Evolutionary conservation across 768 basidiomycete species (phyloP), one percentile per base, ranked within the genome.

Genomic region (Exidia glandulosa): DNA sequence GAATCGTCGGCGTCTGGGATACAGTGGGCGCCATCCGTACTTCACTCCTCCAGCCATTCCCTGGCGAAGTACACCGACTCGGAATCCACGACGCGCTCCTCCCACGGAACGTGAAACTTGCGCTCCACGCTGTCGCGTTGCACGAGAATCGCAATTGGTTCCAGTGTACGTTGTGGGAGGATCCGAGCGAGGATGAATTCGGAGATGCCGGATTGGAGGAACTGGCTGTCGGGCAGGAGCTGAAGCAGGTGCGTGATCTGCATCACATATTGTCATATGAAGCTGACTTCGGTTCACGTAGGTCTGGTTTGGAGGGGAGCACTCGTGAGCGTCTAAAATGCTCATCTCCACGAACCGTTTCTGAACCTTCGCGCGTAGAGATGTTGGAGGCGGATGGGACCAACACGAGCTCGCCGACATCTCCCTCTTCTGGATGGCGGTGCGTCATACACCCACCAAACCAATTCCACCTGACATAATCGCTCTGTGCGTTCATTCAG

Each of bases 281-380:
- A n/a, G 34, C 34, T 36, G 34, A 36, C 13, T 10, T 59, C 1
- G 29, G 52, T 4, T 60, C n/a, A n/a, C n/a, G n/a, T n/a, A 71
- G 64, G 58, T 62, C 1, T 72, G 69, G 68, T 70, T 72, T 41
- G 59, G 68, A 0, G 71, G 70, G 0, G 63, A 48, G 3, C 70
- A 71, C 41, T 60, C 59, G 50, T 45, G 19, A 36, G 34, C 16
- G 34, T 16, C 16, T 36, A 16, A n/a, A n/a, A n/a, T n/a, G 34
- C 34, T 36, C 16, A 36, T 16, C 34, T 7, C 34, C 7, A 36
- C 7, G 34, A 36, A 36, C 7, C 34, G 7, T 7, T 36, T 7
- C 34, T 36, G 7, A 36, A 16, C 16, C 34, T 7, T 36, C 34
- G 7, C 7, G 7, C 7, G 1, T 23, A 45, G 41, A 16, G 66